Evolutionary conservation across 2,329 filamentous ascomycete genomes (phyloP), one percentile per base, ranked within the genome.

Genomic region (Ophiostoma sp.): DNA sequence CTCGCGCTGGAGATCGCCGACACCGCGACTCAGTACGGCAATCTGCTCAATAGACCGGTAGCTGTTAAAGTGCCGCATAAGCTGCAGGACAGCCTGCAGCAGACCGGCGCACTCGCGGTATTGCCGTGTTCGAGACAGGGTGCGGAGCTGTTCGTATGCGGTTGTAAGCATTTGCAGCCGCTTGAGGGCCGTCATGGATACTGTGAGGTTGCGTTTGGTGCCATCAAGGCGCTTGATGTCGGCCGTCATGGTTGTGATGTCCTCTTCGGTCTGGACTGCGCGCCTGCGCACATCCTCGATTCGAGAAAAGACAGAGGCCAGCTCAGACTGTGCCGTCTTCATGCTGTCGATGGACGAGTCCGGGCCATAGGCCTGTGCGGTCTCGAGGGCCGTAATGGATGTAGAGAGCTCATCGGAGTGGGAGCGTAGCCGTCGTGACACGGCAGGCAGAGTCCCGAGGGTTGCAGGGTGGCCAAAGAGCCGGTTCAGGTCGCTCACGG

Each of bases 31-130:
- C 73, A 99, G 84, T 0, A 91, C 91, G 36, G 95, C 95, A 77
- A 99, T 98, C 84, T 99, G 95, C 78, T 98, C 94, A 75, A 99
- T 98, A 75, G 93, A 97, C 71, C 95, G 86, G 79, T 98, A 99
- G 79, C 92, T 96, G 81, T 97, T 96, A 85, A 99, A 99, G 81
- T 99, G 94, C 74, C 92, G 92, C 91, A 98, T 97, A 65, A 99
- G 88, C 85, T 99, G 95, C 71, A 99, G 87, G 41, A 99, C 95
- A 11, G 95, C 95, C 81, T 97, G 93, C 71, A 99, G 83, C 72
- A 99, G 84, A 76, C 96, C 93, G 20, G 94, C 94, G 77, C 95
- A 98, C 79, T 99, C 95, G 73, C 92, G 86, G 79, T 99, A 99
- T 79, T 99, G 95, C 70, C 94, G 85, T 48, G 91, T 90, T 79